Conservation (phyloP, 108 stramenopile genomes). For the Craspedostauros australis region DNA sequence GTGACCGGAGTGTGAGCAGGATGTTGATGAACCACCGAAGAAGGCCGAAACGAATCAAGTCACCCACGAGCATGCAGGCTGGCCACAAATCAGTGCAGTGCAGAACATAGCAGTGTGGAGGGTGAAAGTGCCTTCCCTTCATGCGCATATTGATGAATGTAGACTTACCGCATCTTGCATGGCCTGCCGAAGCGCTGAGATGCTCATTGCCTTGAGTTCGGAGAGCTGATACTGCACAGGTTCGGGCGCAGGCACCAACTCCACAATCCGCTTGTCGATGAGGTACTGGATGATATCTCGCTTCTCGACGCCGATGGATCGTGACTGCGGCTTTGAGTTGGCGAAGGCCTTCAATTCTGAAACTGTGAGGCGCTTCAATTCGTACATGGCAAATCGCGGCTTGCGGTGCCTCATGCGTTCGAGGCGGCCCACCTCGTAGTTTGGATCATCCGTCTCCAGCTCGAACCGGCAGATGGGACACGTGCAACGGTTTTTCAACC, state of each 20-base stretch:
- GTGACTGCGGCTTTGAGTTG: conserved; percentile 1
- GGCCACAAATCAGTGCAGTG: too few species aligned
- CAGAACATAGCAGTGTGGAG: too few species aligned
- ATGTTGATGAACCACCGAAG: too few species aligned
- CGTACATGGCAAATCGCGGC: conserved; percentile 54
- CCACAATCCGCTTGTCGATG: conserved; percentile 25
- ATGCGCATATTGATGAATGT: too few species aligned
- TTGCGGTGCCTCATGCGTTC: conserved; percentile 59
- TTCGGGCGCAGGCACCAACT: conserved; percentile 48
- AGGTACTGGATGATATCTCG: conserved; percentile 41
- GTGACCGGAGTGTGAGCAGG: too few species aligned
- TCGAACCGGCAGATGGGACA: conserved; percentile 68
- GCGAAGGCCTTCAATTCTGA: conserved; percentile 34
- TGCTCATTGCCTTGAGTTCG: conserved; percentile 25
- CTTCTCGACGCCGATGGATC: conserved; percentile 26
- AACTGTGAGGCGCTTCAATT: conserved; percentile 47
- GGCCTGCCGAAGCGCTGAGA: conserved; percentile 27
- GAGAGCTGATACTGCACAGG: conserved; percentile 37
- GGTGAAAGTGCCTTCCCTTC: too few species aligned
- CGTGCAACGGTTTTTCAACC: conserved; percentile 69
- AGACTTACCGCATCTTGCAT: conserved; percentile 56
- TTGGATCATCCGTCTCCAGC: conserved; percentile 59
- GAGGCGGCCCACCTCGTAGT: conserved; percentile 59
- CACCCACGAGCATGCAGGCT: too few species aligned
- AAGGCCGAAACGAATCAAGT: too few species aligned